Conservation (phyloP, 2,329 filamentous ascomycete species). For the Penicillium corylophilum region DNA sequence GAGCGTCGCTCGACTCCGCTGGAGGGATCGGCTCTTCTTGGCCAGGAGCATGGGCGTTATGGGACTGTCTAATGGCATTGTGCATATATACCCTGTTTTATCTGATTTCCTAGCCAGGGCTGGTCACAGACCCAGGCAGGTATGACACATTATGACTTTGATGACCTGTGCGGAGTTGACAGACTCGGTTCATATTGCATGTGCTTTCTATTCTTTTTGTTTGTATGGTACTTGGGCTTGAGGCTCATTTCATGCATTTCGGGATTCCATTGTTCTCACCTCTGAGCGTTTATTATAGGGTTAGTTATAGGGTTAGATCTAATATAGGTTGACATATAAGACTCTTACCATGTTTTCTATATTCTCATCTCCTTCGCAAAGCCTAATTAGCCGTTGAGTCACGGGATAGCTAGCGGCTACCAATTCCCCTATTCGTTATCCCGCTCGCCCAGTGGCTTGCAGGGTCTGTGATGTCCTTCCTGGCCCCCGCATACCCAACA, state of each 20-base stretch:
- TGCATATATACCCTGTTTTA: neutral
- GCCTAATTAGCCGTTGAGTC: no score
- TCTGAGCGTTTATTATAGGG: neutral
- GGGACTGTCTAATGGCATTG: conserved; percentile 31
- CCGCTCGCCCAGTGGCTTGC: no score
- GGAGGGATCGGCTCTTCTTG: conserved; percentile 34
- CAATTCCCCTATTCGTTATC: no score
- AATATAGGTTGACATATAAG: no score
- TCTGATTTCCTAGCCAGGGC: neutral
- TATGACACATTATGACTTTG: conserved; percentile 12
- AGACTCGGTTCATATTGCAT: conserved; percentile 1
- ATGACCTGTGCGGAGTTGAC: neutral
- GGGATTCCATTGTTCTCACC: neutral
- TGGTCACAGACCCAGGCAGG: neutral
- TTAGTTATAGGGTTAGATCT: neutral
- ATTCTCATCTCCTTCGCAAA: no score
- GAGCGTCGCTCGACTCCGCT: conserved; percentile 15
- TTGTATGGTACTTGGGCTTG: neutral
- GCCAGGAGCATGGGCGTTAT: conserved; percentile 30
- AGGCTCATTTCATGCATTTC: conserved; percentile 1
- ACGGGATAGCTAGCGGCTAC: no score
- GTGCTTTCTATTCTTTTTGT: neutral
- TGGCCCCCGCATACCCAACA: no score
- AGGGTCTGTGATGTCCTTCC: no score
- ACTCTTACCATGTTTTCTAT: no score